Percentiles rank a stretch among this genome's conserved stretches.
These are phyloP conservation scores for Zasmidium cellare DNA, from an alignment of 2,329 filamentous ascomycete species.

Conservation along the genomic window DNA sequence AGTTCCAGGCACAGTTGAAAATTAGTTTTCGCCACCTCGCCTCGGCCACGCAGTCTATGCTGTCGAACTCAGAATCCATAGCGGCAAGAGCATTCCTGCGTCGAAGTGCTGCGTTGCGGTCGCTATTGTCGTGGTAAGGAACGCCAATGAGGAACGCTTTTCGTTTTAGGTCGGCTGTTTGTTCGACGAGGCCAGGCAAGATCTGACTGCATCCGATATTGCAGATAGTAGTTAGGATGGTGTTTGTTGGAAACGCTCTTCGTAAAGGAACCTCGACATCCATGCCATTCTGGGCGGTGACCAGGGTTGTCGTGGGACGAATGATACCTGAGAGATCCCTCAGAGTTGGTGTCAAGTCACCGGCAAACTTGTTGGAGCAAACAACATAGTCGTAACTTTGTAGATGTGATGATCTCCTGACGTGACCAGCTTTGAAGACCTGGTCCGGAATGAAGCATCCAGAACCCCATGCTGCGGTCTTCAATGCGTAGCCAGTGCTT, in stretches of 20 bases:
- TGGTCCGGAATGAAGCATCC: constrained; percentile 22
- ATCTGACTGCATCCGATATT: constrained; percentile 26
- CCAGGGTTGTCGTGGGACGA: constrained; percentile 16
- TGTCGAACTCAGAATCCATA: constrained; percentile 21
- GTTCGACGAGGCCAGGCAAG: constrained; percentile 20
- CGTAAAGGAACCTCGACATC: constrained; percentile 23
- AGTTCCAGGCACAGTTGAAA: constrained; percentile 27
- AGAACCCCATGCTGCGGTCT: constrained; percentile 25
- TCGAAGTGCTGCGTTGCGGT: background rate
- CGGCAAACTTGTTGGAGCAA: constrained; percentile 26
- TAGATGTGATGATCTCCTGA: background rate
- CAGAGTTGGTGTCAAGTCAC: constrained; percentile 13
- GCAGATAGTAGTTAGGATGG: constrained; percentile 23
- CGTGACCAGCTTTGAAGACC: constrained; percentile 14
- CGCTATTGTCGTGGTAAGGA: constrained; percentile 1
- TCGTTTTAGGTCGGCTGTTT: constrained; percentile 19
- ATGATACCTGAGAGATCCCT: constrained; percentile 17
- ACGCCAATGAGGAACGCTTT: constrained; percentile 21
- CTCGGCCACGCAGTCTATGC: constrained; percentile 12
- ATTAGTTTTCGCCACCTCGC: constrained; percentile 29
- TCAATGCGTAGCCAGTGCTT: constrained; percentile 16
- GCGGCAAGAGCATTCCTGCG: constrained; percentile 15
- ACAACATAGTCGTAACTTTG: constrained; percentile 26
- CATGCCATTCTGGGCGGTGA: constrained; percentile 28
- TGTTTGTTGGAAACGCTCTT: constrained; percentile 21